phyloP scores from a whole-genome alignment of 108 stramenopile species.

The Hondaea fermentalgiana region DNA sequence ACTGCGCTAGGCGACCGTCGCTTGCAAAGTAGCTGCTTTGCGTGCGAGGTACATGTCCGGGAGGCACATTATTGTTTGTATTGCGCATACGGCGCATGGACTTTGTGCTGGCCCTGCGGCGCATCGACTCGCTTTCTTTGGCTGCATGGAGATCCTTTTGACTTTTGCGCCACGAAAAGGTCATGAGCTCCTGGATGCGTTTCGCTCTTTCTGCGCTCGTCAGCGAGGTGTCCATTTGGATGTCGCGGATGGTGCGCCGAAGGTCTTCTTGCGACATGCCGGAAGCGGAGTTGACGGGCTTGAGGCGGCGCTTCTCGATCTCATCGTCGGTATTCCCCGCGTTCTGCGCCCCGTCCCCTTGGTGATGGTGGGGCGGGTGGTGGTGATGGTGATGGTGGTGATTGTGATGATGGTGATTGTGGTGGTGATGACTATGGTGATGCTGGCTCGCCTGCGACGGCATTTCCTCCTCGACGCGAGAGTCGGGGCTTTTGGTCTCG shows the following conservation, averaged over 20 bases:
- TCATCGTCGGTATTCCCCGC: background rate
- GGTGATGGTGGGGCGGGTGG: background rate
- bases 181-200: background rate
- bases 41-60: background rate
- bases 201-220: background rate
- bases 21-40: background rate
- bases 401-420: background rate
- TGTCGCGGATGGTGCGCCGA: background rate
- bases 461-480: background rate
- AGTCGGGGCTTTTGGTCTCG: no score
- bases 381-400: background rate
- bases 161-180: slow-evolving; percentile 12
- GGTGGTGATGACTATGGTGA: background rate
- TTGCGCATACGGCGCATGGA: background rate
- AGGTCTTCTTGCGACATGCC: slow-evolving; percentile 6
- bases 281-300: background rate
- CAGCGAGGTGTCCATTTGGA: slow-evolving; percentile 9
- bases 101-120: background rate
- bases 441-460: background rate
- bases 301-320: background rate
- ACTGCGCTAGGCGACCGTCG: background rate
- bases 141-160: background rate
- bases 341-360: background rate
- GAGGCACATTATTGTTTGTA: background rate
- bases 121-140: background rate